phyloP scores from a whole-genome alignment of 768 basidiomycete species.

The Sporobolomyces roseus region DNA sequence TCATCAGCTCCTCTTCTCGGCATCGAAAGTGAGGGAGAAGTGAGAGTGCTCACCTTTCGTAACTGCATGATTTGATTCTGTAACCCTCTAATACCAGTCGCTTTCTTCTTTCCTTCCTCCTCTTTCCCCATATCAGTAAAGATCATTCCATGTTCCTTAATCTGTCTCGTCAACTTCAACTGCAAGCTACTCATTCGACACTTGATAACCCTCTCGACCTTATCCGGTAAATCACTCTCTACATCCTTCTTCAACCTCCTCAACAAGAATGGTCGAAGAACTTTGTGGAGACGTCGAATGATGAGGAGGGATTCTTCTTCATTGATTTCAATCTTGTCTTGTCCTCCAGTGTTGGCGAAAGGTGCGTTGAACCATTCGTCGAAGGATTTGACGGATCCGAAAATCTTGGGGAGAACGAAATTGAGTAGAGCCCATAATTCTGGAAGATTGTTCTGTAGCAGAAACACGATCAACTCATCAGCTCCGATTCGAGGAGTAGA shows the following conservation, averaged over 20 bases:
- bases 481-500: background rate
- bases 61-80: constrained; percentile 97
- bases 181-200: constrained; percentile 60
- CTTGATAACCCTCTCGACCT: constrained; percentile 68
- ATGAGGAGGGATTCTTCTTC: constrained; percentile 99
- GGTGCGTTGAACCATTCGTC: constrained; percentile 99
- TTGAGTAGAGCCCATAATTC: constrained; percentile 96
- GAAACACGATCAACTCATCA: constrained; percentile 54
- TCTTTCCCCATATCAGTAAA: constrained; percentile 44
- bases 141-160: constrained; percentile 70
- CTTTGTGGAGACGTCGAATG: constrained; percentile 73
- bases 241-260: constrained; percentile 90
- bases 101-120: constrained; percentile 55
- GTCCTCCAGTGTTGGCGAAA: constrained; percentile 94
- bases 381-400: constrained; percentile 98
- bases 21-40: background rate
- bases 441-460: constrained; percentile 96
- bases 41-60: constrained; percentile 70
- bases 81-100: constrained; percentile 77
- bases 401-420: constrained; percentile 94
- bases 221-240: constrained; percentile 75
- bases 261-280: constrained; percentile 92
- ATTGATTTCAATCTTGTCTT: constrained; percentile 97
- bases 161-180: constrained; percentile 52
- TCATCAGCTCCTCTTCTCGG: too few relatives aligned